Conservation (phyloP, 768 basidiomycete genomes). For the Suillus bovinus region DNA sequence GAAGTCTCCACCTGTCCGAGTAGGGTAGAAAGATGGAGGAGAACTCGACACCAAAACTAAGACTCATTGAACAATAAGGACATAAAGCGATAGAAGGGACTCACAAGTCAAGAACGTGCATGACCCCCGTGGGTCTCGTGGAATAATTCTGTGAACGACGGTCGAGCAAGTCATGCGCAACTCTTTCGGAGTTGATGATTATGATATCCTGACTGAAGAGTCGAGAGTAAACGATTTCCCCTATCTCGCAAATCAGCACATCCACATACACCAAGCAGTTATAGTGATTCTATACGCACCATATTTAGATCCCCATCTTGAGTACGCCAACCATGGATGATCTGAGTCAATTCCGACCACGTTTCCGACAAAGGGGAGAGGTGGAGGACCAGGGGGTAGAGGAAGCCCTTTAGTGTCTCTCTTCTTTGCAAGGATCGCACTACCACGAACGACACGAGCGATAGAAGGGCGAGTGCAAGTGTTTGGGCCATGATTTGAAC, state of each 20-base stretch:
- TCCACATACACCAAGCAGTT: too few species aligned
- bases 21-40: slow-evolving; percentile 27
- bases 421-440: slow-evolving; percentile 10
- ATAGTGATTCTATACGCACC: slow-evolving; percentile 13
- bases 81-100: background rate
- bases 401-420: slow-evolving; percentile 10
- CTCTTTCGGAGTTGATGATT: slow-evolving; percentile 26
- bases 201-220: slow-evolving; percentile 25
- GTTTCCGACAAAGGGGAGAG: slow-evolving; percentile 23
- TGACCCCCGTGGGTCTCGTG: slow-evolving; percentile 21
- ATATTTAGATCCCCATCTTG: slow-evolving; percentile 22
- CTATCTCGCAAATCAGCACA: slow-evolving; percentile 9
- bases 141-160: slow-evolving; percentile 25
- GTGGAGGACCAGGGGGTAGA: slow-evolving; percentile 25
- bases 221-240: slow-evolving; percentile 24
- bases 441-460: slow-evolving; percentile 15
- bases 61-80: background rate
- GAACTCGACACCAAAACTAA: slow-evolving; percentile 27
- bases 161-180: slow-evolving; percentile 26
- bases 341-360: slow-evolving; percentile 18
- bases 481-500: slow-evolving; percentile 1
- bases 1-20: slow-evolving; percentile 29
- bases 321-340: slow-evolving; percentile 25
- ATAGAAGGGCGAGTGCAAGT: slow-evolving; percentile 2
- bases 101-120: slow-evolving; percentile 22